These are phyloP conservation scores for Funneliformis caledonium DNA, from an alignment of 371 early-diverging fungal species.

Conservation along the genomic window DNA sequence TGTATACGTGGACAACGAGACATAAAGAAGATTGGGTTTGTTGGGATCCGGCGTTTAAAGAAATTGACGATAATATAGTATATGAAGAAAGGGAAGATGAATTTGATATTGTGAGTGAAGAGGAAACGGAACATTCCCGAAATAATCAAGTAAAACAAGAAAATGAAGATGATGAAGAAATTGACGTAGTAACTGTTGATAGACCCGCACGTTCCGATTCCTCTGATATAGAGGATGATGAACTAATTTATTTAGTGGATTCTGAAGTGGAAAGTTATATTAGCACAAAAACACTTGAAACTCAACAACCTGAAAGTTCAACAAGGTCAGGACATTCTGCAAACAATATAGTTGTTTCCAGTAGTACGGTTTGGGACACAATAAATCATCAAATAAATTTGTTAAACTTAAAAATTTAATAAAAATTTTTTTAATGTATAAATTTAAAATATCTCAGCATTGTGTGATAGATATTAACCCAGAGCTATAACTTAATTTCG, in stretches of 20 bases:
- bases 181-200: slow-evolving; percentile 20
- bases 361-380: background rate
- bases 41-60: slow-evolving; percentile 90
- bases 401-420: too few relatives aligned
- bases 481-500: too few relatives aligned
- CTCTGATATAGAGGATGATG: slow-evolving; percentile 10
- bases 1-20: slow-evolving; percentile 88
- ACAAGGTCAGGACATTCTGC: background rate
- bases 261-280: slow-evolving; percentile 4
- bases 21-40: slow-evolving; percentile 90
- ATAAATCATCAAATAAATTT: too few relatives aligned
- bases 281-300: slow-evolving; percentile 3
- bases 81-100: slow-evolving; percentile 93
- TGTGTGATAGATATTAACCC: too few relatives aligned
- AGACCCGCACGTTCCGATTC: slow-evolving; percentile 16
- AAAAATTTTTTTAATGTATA: too few relatives aligned
- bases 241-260: slow-evolving; percentile 3
- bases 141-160: background rate
- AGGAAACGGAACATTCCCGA: slow-evolving; percentile 35
- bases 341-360: background rate
- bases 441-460: too few relatives aligned
- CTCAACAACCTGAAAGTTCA: background rate
- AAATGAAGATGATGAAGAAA: slow-evolving; percentile 5
- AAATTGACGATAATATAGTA: slow-evolving; percentile 90
- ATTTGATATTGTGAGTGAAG: slow-evolving; percentile 75